phyloP scores from a whole-genome alignment of 257 asterid species.

The Parsonsia alboflavescens region DNA sequence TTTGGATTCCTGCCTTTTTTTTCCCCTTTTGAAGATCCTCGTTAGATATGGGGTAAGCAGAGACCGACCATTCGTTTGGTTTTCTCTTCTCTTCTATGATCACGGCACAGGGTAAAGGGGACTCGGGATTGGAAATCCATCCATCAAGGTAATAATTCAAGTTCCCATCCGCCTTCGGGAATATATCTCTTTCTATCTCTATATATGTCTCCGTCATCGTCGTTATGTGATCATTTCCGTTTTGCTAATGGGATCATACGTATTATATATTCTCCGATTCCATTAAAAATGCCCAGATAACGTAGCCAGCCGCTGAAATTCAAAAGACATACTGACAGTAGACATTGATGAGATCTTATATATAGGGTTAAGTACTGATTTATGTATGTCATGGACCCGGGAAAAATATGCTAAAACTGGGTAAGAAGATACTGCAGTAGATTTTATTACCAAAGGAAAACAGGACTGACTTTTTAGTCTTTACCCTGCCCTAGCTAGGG shows the following conservation, averaged over 20 bases:
- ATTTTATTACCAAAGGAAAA: too few species aligned
- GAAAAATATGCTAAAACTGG: not conserved
- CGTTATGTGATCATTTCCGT: not conserved
- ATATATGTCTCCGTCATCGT: too few species aligned
- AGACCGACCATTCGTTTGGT: slow-evolving; percentile 3
- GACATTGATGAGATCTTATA: not conserved
- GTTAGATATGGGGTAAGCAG: not conserved
- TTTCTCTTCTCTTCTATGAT: not conserved
- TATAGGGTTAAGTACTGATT: not conserved
- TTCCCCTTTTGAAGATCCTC: too few species aligned
- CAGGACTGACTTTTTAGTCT: too few species aligned
- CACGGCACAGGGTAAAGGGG: too few species aligned
- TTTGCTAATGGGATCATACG: not conserved
- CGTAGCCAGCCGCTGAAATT: too few species aligned
- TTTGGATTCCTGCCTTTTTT: too few species aligned
- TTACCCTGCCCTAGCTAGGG: too few species aligned
- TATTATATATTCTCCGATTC: too few species aligned
- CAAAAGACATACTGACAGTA: not conserved
- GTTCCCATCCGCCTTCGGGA: not conserved
- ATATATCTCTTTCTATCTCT: not conserved
- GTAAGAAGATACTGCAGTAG: not conserved
- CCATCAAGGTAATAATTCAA: not conserved
- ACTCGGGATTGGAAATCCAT: not conserved
- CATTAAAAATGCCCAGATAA: too few species aligned
- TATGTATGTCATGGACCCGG: not conserved